Evolutionary conservation across 192 early-diverging fungal genomes (phyloP).

Genomic region (Oehlia diaphana): DNA sequence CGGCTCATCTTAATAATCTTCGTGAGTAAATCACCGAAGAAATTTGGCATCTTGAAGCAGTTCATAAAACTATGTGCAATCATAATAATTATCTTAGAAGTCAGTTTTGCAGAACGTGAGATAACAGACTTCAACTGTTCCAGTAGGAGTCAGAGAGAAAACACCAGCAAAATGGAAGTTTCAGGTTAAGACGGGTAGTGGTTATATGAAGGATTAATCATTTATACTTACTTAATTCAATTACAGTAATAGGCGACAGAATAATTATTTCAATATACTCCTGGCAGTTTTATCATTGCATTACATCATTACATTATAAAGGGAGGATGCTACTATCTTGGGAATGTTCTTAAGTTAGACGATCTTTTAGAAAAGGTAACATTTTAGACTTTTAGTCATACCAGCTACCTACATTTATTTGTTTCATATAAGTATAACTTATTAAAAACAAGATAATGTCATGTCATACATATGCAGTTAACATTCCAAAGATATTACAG

Average conservation of each 20-base stretch:
- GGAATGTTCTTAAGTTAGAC: slow-evolving; percentile 93
- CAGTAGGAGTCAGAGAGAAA: slow-evolving; percentile 49
- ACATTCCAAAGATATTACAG: slow-evolving; percentile 76
- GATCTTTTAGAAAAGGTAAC: slow-evolving; percentile 74
- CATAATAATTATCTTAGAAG: slow-evolving; percentile 90
- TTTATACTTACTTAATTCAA: neutral
- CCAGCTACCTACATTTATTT: too few species aligned
- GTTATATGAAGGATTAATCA: neutral
- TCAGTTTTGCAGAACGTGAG: slow-evolving; percentile 93
- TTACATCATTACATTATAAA: slow-evolving; percentile 85
- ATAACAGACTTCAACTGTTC: slow-evolving; percentile 62
- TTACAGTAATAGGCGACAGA: slow-evolving; percentile 60
- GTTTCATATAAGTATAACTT: neutral
- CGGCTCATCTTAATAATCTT: slow-evolving; percentile 87
- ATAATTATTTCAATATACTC: slow-evolving; percentile 90
- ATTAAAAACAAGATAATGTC: slow-evolving; percentile 75
- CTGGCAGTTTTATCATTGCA: slow-evolving; percentile 87
- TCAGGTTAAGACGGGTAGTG: slow-evolving; percentile 82
- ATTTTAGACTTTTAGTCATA: neutral
- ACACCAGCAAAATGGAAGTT: slow-evolving; percentile 47
- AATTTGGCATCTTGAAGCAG: slow-evolving; percentile 70
- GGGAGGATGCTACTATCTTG: slow-evolving; percentile 86
- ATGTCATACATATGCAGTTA: slow-evolving; percentile 82
- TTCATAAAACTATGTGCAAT: slow-evolving; percentile 90
- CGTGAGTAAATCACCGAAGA: slow-evolving; percentile 86